phyloP scores from a whole-genome alignment of 106 monocot genomes.

The Triglochin maritima region DNA sequence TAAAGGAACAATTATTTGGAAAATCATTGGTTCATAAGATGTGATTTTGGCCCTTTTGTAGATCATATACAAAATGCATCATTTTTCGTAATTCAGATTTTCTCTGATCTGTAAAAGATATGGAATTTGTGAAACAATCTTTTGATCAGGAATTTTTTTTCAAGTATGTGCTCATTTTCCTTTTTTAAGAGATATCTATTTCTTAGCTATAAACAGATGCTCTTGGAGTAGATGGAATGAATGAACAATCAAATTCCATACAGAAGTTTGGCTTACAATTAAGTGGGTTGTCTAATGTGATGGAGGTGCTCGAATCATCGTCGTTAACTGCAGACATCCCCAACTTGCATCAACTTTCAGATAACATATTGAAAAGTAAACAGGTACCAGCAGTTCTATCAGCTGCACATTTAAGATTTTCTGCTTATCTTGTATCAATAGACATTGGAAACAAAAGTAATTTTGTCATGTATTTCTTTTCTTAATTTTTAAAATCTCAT shows the following conservation, averaged over 20 bases:
- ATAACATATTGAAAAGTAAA: conserved; percentile 59
- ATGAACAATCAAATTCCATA: conserved; percentile 30
- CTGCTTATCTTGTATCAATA: too few relatives aligned
- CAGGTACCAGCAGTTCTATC: conserved; percentile 33
- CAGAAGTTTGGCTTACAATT: conserved; percentile 40
- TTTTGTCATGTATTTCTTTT: too few relatives aligned
- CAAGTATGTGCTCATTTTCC: neutral
- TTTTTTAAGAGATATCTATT: neutral
- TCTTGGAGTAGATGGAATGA: conserved; percentile 30
- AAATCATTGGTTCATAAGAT: too few relatives aligned
- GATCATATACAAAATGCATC: too few relatives aligned
- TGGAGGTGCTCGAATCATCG: conserved; percentile 72
- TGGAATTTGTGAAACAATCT: too few relatives aligned
- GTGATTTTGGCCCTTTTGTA: too few relatives aligned
- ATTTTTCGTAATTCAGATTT: too few relatives aligned
- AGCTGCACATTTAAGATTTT: too few relatives aligned
- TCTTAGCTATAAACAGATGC: conserved; percentile 50
- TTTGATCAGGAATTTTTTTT: neutral
- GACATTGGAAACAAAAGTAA: too few relatives aligned
- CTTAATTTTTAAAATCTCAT: too few relatives aligned
- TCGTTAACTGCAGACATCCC: conserved; percentile 38
- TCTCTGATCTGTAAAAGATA: too few relatives aligned
- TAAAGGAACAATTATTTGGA: too few relatives aligned
- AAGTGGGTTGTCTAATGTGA: conserved; percentile 62
- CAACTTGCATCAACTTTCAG: conserved; percentile 62